Conservation (phyloP, 208 protist genomes). For the Leishmania martiniquensis region DNA sequence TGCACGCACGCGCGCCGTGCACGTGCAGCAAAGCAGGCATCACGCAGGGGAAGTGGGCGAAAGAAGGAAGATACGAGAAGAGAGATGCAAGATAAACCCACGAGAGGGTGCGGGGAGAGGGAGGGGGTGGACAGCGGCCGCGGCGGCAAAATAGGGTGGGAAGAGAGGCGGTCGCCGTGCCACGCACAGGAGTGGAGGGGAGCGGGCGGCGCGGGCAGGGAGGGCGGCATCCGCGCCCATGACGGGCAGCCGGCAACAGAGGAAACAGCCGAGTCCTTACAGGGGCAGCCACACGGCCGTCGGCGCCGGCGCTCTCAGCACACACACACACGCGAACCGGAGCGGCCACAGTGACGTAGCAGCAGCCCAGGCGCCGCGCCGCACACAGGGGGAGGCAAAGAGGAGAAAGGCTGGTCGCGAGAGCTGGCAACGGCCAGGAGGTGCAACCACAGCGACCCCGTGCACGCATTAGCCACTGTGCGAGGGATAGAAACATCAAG, state of each 20-base stretch:
- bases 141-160: not conserved
- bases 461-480: constrained; percentile 1
- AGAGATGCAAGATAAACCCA: not conserved
- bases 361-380: not conserved
- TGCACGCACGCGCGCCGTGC: not conserved
- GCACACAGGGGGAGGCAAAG: not conserved
- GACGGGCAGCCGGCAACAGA: too few relatives aligned
- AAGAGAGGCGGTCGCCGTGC: not conserved
- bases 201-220: not conserved
- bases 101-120: not conserved
- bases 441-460: not conserved
- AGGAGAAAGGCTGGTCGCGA: not conserved
- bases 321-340: not conserved
- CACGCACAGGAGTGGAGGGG: not conserved
- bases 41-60: not conserved
- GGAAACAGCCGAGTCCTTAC: not conserved
- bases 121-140: not conserved
- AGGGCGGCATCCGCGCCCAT: not conserved
- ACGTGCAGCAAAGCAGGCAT: not conserved
- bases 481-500: not conserved
- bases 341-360: not conserved
- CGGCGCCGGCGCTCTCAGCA: not conserved
- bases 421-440: not conserved
- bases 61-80: not conserved
- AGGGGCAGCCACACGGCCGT: not conserved